Evolutionary conservation across 148 eudicot genomes (phyloP), one percentile per base, ranked within the genome.

Genomic region (Rheum nobile): DNA sequence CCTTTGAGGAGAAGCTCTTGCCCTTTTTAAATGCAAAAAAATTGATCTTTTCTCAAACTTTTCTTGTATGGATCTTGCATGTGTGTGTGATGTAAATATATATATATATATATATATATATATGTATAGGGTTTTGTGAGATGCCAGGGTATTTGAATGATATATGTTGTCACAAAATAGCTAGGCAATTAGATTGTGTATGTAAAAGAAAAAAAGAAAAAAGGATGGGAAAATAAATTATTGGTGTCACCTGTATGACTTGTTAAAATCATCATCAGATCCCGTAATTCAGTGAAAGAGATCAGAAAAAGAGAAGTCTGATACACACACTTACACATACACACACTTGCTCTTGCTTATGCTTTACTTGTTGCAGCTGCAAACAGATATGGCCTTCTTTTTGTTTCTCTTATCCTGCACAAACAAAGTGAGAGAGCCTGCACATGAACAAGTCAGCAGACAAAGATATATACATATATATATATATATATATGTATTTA

Each of bases 181-280:
- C 6, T 13, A 5, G 5, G 52, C n/a, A 46, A 13, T 46, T 2
- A 46, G 14, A 46, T 13, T 46, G n/a, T 46, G 50, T 46, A 17
- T 3, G 4, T 16, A 46, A 54, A 54, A 54, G 8, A 54, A 54
- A 54, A 21, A 54, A 54, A 54, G 7, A 1, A 21, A 22, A 21
- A 54, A 21, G 61, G 29, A 21, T 22, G 11, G 26, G 6, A 2
- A 21, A 8, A 21, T 54, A 12, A 9, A 12, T 26, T 5, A 24
- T 55, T 57, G 65, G 21, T 32, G 37, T 65, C 70, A 65, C 39
- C 70, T 65, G 70, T 65, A 65, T 65, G 41, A 65, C 16, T 65
- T 65, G 70, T 65, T 65, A 19, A 65, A 65, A 65, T 65, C 70
- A 65, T 65, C 70, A 65, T 34, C 70, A 65, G 70, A 65, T 65